Evolutionary conservation across 768 basidiomycete genomes (phyloP).

Genomic region (Psilocybe sp.): DNA sequence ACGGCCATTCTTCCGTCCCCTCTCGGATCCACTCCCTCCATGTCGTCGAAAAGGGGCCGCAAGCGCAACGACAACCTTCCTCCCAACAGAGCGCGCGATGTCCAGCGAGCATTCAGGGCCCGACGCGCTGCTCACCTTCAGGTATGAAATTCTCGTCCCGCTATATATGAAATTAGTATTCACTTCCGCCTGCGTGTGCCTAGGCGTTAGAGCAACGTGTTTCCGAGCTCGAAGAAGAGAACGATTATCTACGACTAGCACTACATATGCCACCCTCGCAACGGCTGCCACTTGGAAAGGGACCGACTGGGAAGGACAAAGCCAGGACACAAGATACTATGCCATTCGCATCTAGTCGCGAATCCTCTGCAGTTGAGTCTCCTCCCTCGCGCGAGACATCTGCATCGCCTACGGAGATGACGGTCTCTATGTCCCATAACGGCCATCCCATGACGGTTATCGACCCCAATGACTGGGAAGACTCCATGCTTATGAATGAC

Average conservation of each 20-base stretch:
- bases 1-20: slow-evolving; percentile 21
- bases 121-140: slow-evolving; percentile 84
- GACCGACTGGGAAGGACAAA: slow-evolving; percentile 86
- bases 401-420: slow-evolving; percentile 55
- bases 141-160: slow-evolving; percentile 41
- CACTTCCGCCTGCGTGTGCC: slow-evolving; percentile 23
- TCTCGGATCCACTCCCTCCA: slow-evolving; percentile 33
- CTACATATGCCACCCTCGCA: slow-evolving; percentile 73
- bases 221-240: slow-evolving; percentile 82
- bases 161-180: slow-evolving; percentile 34
- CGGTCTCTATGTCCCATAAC: slow-evolving; percentile 41
- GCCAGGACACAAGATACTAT: slow-evolving; percentile 48
- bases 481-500: slow-evolving; percentile 49
- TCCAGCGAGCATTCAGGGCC: slow-evolving; percentile 87
- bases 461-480: slow-evolving; percentile 53
- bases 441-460: slow-evolving; percentile 43
- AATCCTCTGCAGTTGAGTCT: slow-evolving; percentile 42
- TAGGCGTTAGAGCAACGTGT: slow-evolving; percentile 83
- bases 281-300: slow-evolving; percentile 72
- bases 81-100: slow-evolving; percentile 81
- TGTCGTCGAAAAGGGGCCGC: slow-evolving; percentile 87
- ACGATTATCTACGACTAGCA: slow-evolving; percentile 65
- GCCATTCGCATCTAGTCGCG: slow-evolving; percentile 36
- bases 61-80: slow-evolving; percentile 81
- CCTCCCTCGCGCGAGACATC: slow-evolving; percentile 58